phyloP scores from a whole-genome alignment of 208 protist genomes.

The Endotrypanum monterogeii region DNA sequence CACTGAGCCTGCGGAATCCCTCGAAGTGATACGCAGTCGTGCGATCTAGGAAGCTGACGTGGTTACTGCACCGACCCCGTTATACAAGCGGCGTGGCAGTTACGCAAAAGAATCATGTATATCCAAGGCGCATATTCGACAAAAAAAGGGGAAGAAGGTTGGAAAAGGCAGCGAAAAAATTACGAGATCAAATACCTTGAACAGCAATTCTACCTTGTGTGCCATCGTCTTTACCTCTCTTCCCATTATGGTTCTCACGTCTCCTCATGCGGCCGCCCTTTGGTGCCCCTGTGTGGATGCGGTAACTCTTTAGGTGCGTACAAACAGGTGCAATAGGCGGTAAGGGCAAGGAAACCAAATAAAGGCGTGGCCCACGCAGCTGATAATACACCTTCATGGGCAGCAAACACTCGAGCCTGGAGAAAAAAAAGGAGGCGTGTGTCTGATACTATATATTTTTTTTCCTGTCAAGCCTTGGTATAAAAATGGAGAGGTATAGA shows the following conservation, averaged over 20 bases:
- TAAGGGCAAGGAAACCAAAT: not conserved
- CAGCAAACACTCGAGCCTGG: too few relatives aligned
- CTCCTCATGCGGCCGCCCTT: not conserved
- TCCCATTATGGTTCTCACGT: too few relatives aligned
- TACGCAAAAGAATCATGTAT: not conserved
- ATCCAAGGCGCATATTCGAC: not conserved
- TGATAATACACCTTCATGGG: too few relatives aligned
- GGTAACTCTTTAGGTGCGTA: not conserved
- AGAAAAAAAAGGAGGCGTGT: not conserved
- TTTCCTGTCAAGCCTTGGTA: not conserved
- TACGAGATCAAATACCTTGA: not conserved
- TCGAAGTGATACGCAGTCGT: not conserved
- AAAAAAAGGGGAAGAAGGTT: not conserved
- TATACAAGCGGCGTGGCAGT: not conserved
- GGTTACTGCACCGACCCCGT: not conserved
- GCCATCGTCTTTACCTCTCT: too few relatives aligned
- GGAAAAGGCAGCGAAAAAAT: not conserved
- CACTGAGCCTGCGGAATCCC: not conserved
- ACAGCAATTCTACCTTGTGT: not conserved
- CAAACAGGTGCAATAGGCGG: not conserved
- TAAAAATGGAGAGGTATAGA: not conserved
- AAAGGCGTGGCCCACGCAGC: not conserved
- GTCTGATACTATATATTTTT: not conserved
- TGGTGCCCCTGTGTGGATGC: too few relatives aligned
- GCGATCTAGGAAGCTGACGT: not conserved